Base-by-base conservation (phyloP, 352 stramenopile genomes). In the Pythium volutum region DNA sequence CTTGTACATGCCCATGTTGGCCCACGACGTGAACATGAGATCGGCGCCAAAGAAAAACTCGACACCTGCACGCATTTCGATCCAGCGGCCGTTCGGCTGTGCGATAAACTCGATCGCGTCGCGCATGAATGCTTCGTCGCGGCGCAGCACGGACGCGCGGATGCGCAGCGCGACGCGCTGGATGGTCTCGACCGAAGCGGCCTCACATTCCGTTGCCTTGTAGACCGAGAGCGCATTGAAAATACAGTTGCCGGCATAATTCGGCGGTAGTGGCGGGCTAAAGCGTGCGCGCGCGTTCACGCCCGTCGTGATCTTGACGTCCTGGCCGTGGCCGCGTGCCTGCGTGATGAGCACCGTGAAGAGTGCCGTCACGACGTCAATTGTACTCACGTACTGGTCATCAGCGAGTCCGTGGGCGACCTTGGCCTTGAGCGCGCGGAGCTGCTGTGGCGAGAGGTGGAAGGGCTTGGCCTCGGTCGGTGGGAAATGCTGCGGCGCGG, bases 1-100 rank as follows among this genome's bases (percentile, higher is more conserved):
- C 31, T 82, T 75, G 56, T 88, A 87, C 76, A 85, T 85, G 15
- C 75, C 79, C 70, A 82, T 75, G 45, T 84, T 70, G 12, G 64
- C 47, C 71, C 71, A 81, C 11, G 76, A 88, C 38, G 79, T 82
- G 70, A 87, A 84, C 68, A 84, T 80, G 53, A 87, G 54, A 38
- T 88, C 76, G 2, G 63, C 53, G 1, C 79, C 76, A 26, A 84
- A 75, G 53, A 78, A 67, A 50, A 84, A 87, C 33, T 82, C 67
- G 8, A 66, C 74, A 4, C 73, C 68, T 0, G 81, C 66, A 7
- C 75, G 57, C 55, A 84, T 67, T 29, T 72, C 66, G 2, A 56
- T 67, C 39, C 72, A 55, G 22, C 73, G 74, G n/a, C 22, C 36
- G 1, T 34, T 59, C 29, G 81, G 67, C 16, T 73, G 55, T 0